These are phyloP conservation scores for Aristolochia californica DNA, from an alignment of 164 flowering plant species.

Conservation along the genomic window DNA sequence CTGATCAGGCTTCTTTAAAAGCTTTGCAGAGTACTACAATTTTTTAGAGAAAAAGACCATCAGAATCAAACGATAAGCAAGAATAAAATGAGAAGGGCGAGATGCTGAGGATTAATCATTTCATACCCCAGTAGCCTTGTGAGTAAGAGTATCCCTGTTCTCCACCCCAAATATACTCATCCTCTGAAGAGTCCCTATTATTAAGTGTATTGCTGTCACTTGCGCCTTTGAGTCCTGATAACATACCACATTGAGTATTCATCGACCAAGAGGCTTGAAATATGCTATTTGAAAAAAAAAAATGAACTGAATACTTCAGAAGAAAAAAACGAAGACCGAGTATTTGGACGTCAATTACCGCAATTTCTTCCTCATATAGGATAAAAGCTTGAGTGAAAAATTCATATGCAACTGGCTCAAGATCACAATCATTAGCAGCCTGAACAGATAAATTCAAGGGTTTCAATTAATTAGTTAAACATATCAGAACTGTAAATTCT, in stretches of 20 bases:
- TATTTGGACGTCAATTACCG: constrained; percentile 38
- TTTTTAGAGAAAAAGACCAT: constrained; percentile 2
- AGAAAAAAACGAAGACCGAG: not conserved
- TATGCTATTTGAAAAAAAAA: too few relatives aligned
- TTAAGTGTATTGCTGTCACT: constrained; percentile 86
- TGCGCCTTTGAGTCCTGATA: constrained; percentile 91
- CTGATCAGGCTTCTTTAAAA: constrained; percentile 95
- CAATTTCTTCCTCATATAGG: constrained; percentile 93
- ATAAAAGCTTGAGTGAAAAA: constrained; percentile 95
- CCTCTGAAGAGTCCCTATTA: constrained; percentile 92
- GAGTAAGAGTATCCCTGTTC: constrained; percentile 97
- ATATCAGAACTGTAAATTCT: not conserved
- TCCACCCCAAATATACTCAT: constrained; percentile 91
- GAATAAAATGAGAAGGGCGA: not conserved
- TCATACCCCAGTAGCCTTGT: constrained; percentile 92
- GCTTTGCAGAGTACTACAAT: constrained; percentile 93
- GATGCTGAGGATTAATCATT: not conserved
- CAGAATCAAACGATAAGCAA: not conserved
- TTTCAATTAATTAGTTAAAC: constrained; percentile 2
- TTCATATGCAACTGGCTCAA: constrained; percentile 94
- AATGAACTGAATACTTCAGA: not conserved
- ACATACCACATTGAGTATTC: not conserved
- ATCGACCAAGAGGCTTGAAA: too few relatives aligned
- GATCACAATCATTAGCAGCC: constrained; percentile 97
- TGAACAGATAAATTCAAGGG: constrained; percentile 18